Base-by-base conservation (phyloP, 495 filamentous ascomycete genomes). In the Xylaria grammica region DNA sequence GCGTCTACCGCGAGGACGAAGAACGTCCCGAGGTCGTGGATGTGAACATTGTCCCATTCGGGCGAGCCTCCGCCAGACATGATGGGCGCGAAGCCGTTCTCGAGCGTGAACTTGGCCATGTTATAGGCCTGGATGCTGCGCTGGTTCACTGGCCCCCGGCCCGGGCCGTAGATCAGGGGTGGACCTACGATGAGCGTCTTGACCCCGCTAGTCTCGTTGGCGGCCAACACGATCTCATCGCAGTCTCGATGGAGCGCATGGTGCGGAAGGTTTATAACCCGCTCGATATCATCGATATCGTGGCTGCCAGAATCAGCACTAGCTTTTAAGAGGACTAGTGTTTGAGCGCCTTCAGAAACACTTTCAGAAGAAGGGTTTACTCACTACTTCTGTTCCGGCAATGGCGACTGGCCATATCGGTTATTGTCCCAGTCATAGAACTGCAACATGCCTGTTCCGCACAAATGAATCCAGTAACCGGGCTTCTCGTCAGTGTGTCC, bases 171-270 rank as follows among this genome's bases (percentile, higher is more conserved):
- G 72, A 96, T 95, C 5, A 84, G 86, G 1, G 91, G 90, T 6
- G 92, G 91, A 63, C 86, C 91, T 24, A 95, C 82, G 71, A 96
- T 86, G 1, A 91, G 89, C 0, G 87, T 88, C 70, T 85, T 86
- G 11, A 89, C 80, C 40, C 73, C 81, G 40, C 79, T 75, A 5
- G 81, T 76, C 53, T 82, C 61, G 62, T 71, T 72, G 22, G 77
- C 68, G 4, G 52, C 70, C 1, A 78, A 67, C 8, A 79, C 76
- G 48, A 81, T 71, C 75, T 84, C 81, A 60, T 85, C 82, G 27
- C 77, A 67, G 62, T 79, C 62, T 11, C 83, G 77, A 70, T 84
- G 82, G 29, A 72, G 60, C 4, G 77, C 79, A 0, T 59, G 49
- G 56, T 79, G 74, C 1, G 81, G 81, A 26, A 84, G 67, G 32